phyloP scores from a whole-genome alignment of 768 basidiomycete genomes.

The Collybia sordida region DNA sequence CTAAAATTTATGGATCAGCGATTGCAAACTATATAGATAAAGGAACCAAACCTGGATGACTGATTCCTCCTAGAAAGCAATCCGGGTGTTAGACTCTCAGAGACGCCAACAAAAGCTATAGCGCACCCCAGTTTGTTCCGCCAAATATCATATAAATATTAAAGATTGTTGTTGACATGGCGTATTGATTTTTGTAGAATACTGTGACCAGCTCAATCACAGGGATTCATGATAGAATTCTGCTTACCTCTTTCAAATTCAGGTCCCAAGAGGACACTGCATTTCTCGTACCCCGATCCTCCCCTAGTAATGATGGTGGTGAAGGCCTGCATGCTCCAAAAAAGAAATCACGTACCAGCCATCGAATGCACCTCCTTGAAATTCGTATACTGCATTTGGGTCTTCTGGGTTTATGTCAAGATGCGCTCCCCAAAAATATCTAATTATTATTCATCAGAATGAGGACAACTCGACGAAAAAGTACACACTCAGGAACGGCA shows the following conservation, averaged over 20 bases:
- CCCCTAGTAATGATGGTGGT: constrained; percentile 31
- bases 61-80: constrained; percentile 25
- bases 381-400: constrained; percentile 42
- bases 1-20: constrained; percentile 13
- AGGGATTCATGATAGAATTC: background rate
- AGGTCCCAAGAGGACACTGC: constrained; percentile 33
- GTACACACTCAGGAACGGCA: constrained; percentile 38
- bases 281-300: constrained; percentile 32
- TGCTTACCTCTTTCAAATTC: constrained; percentile 44
- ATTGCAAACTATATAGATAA: background rate
- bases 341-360: constrained; percentile 29
- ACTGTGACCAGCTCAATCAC: constrained; percentile 23
- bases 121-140: constrained; percentile 49
- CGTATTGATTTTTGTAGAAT: constrained; percentile 47
- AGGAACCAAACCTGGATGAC: constrained; percentile 29
- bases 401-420: constrained; percentile 32
- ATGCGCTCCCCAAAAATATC: constrained; percentile 41
- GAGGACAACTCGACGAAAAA: background rate
- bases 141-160: constrained; percentile 54
- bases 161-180: constrained; percentile 45
- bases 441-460: constrained; percentile 7
- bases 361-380: constrained; percentile 54
- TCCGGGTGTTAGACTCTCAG: background rate
- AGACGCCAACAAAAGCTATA: background rate
- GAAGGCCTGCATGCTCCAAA: too few species aligned